Evolutionary conservation across 257 asterid genomes (phyloP).

Genomic region (Solanum corneliomulleri): DNA sequence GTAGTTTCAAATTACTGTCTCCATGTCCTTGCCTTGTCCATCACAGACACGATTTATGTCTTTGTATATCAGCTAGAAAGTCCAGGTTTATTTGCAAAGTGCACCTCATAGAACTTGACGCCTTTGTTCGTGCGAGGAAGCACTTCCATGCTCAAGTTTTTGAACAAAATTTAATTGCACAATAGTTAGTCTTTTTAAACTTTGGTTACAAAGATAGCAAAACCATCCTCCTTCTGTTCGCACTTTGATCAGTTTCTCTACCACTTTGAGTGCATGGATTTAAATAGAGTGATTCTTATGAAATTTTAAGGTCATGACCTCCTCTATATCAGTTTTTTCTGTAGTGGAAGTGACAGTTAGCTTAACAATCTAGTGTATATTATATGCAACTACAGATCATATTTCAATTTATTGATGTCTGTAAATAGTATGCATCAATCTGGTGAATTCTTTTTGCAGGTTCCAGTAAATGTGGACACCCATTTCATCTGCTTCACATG

Average conservation of each 20-base stretch:
- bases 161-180: neutral
- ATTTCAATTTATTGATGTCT: neutral
- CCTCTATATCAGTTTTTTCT: neutral
- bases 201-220: neutral
- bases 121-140: neutral
- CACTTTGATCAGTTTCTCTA: neutral
- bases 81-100: neutral
- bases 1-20: neutral
- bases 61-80: neutral
- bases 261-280: neutral
- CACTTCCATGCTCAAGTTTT: neutral
- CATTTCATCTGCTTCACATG: conserved; percentile 75
- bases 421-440: neutral
- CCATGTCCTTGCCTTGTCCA: neutral
- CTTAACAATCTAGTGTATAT: neutral
- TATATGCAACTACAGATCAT: neutral
- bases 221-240: neutral
- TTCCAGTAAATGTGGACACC: conserved; percentile 52
- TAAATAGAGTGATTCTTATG: neutral
- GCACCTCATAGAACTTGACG: neutral
- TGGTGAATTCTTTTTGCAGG: conserved; percentile 40
- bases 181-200: neutral
- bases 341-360: neutral
- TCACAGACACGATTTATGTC: neutral
- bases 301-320: neutral